phyloP scores from a whole-genome alignment of 192 early-diverging fungal species.

The Coemansia sp. region DNA sequence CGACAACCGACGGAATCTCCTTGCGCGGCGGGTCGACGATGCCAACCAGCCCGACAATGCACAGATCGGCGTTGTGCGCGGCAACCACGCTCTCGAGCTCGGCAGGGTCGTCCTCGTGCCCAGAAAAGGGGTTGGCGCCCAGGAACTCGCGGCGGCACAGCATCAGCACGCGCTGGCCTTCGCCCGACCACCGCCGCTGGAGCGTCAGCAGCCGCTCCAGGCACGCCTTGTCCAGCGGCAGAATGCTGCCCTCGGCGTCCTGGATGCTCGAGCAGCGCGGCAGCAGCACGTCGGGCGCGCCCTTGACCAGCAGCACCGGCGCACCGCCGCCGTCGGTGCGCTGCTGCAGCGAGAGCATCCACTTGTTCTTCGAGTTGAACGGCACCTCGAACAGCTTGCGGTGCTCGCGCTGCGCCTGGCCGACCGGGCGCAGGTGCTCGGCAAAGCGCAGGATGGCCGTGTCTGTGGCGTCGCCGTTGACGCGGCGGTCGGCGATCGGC shows the following conservation, averaged over 20 bases:
- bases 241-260: conserved; percentile 39
- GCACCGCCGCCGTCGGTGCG: background rate
- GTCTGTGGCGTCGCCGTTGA: conserved; percentile 79
- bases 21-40: conserved; percentile 80
- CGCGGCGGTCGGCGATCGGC: conserved; percentile 35
- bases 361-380: conserved; percentile 77
- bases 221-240: conserved; percentile 37
- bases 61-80: conserved; percentile 31
- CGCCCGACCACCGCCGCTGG: conserved; percentile 56
- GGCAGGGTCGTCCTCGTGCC: conserved; percentile 5
- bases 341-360: conserved; percentile 54
- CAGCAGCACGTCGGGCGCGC: conserved; percentile 73
- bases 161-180: conserved; percentile 59
- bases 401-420: conserved; percentile 7
- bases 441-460: conserved; percentile 69
- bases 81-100: conserved; percentile 4
- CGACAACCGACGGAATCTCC: conserved; percentile 64
- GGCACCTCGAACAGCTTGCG: conserved; percentile 44
- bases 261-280: conserved; percentile 46
- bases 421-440: conserved; percentile 3
- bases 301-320: conserved; percentile 62
- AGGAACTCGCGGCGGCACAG: conserved; percentile 15
- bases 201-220: conserved; percentile 24
- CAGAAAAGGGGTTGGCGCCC: background rate
- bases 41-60: conserved; percentile 67